These are phyloP conservation scores for Linum usitatissimum DNA, from an alignment of 345 rosid species.

Conservation along the genomic window DNA sequence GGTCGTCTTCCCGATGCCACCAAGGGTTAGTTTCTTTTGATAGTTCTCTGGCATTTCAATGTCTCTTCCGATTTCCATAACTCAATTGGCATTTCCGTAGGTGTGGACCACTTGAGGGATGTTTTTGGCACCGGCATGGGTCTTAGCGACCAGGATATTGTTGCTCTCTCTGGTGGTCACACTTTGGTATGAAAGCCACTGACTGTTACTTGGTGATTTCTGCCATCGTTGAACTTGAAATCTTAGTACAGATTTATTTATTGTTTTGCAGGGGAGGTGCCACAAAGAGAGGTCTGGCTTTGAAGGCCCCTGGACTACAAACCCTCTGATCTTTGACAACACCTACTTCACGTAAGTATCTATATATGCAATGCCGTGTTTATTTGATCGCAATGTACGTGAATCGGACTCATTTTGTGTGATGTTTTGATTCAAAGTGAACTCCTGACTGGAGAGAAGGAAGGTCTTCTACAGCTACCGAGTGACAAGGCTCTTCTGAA, in stretches of 20 bases:
- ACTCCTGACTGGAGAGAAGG: conserved; percentile 74
- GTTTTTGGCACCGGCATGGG: conserved; percentile 64
- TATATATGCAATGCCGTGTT: not conserved
- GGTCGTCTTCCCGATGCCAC: conserved; percentile 97
- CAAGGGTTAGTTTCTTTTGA: conserved; percentile 37
- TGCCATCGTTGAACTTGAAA: too few relatives aligned
- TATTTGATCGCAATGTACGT: not conserved
- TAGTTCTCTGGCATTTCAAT: not conserved
- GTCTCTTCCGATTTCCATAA: not conserved
- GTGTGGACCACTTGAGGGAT: conserved; percentile 69
- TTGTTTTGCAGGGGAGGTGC: conserved; percentile 56
- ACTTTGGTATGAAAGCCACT: conserved; percentile 41
- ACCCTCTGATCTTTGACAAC: conserved; percentile 88
- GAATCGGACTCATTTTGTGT: not conserved
- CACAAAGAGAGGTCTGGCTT: conserved; percentile 98
- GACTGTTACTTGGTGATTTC: too few relatives aligned
- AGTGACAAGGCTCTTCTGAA: conserved; percentile 71
- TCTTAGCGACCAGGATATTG: conserved; percentile 80
- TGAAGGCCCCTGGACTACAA: conserved; percentile 86
- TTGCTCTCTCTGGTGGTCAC: conserved; percentile 90
- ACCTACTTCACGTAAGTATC: conserved; percentile 68
- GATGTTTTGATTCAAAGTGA: conserved; percentile 34
- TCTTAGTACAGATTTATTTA: not conserved
- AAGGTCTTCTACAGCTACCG: conserved; percentile 68
- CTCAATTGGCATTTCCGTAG: conserved; percentile 19